Evolutionary conservation across 805 yeast species (phyloP).

Genomic region (Monosporozyma aerobia): DNA sequence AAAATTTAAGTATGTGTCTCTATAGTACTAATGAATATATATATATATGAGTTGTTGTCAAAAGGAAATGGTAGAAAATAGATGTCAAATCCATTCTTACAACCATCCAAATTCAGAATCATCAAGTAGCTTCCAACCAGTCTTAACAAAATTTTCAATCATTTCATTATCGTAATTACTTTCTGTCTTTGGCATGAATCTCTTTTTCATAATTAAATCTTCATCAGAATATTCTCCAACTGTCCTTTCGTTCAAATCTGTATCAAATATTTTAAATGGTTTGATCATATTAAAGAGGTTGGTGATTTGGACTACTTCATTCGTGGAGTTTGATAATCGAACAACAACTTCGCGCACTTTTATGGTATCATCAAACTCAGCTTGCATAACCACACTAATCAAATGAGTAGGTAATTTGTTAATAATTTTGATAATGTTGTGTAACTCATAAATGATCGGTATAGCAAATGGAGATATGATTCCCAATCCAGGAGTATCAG

Average conservation of each 20-base stretch:
- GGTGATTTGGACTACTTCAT: slow-evolving; percentile 26
- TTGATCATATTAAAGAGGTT: slow-evolving; percentile 23
- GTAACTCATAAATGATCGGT: slow-evolving; percentile 20
- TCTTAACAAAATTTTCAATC: slow-evolving; percentile 12
- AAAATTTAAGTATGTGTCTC: not conserved
- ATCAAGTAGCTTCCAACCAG: slow-evolving; percentile 26
- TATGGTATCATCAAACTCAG: slow-evolving; percentile 10
- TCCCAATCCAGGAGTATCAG: slow-evolving; percentile 14
- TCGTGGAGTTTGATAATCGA: slow-evolving; percentile 26
- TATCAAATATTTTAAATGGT: slow-evolving; percentile 24
- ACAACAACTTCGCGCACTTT: slow-evolving; percentile 25
- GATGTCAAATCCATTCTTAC: not conserved
- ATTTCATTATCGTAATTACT: slow-evolving; percentile 4
- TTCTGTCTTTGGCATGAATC: slow-evolving; percentile 2
- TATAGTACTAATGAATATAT: not conserved
- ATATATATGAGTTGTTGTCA: not conserved
- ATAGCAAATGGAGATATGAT: slow-evolving; percentile 26
- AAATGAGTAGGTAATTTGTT: slow-evolving; percentile 26
- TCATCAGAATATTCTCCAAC: slow-evolving; percentile 5
- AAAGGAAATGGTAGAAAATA: not conserved
- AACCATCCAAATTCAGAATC: slow-evolving; percentile 29
- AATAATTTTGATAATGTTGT: slow-evolving; percentile 21
- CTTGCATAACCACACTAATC: slow-evolving; percentile 22
- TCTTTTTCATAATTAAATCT: slow-evolving; percentile 7
- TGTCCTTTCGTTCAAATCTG: slow-evolving; percentile 7